Evolutionary conservation across 192 early-diverging fungal genomes (phyloP), one percentile per base, ranked within the genome.

Genomic region (Thoreauomyces humboldtii): DNA sequence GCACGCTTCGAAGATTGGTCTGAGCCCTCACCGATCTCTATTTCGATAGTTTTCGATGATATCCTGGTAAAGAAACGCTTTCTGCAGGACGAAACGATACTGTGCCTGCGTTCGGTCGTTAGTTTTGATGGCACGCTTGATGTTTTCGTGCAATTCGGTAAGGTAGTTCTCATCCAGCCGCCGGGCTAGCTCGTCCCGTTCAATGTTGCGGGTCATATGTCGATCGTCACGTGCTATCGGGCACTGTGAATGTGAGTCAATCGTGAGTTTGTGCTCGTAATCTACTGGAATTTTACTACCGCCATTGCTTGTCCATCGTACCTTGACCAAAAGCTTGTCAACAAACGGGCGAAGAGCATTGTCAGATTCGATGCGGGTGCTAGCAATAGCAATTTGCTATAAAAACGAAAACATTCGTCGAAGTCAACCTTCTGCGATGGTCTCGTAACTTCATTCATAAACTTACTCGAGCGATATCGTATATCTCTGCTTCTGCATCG

Each of bases 31-130:
- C 85, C 75, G 79, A 27, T 89, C 84, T 17, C 78, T 75, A 63
- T 85, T 89, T 11, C 74, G 77, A 45, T 80, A 73, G 38, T 88
- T 92, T 7, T 73, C 76, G 25, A 93, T 76, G 28, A 93, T 87
- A 65, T 98, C 93, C 69, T 92, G 88, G 14, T 87, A 77, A 57
- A 91, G 83, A 61, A 90, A 91, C 5, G 93, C 95, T n/a, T 85
- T 81, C 43, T 72, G 72, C 6, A 92, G 72, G 5, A 91, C 62
- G 47, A 88, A 81, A 19, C 77, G 81, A 85, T 91, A 94, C 36
- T 92, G 86, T 84, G 91, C 91, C 42, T 85, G 83, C 59, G 87
- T 86, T 54, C 92, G 78, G 42, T 88, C 86, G 42, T 84, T 80
- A 67, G 87, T 81, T 21, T 84, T 73, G 25, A 84, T 64, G 5